Evolutionary conservation across 257 asterid species (phyloP), one percentile per base, ranked within the genome.

Genomic region (Henckelia pumila): DNA sequence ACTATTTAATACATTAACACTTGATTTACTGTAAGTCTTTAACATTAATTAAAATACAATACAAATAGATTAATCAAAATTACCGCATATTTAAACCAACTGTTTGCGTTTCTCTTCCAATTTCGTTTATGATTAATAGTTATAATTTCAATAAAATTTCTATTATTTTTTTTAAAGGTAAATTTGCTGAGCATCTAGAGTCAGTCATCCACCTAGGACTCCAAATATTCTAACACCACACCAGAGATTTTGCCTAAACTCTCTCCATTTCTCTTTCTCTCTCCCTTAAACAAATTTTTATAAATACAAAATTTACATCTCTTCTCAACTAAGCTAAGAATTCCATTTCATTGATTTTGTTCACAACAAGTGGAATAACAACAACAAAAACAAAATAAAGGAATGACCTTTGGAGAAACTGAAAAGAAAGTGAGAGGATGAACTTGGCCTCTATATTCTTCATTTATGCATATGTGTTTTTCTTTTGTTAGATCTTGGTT

Each of bases 361-460:
- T 73, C 67, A 35, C 66, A 33, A 72, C 71, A 78, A 77, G 87
- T 85, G 92, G 88, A 83, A 85, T 77, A 82, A 81, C 82, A 82
- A 75, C 80, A 81, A 14, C 52, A 73, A 74, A 77, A 75, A 78
- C 66, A 76, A 74, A 78, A 74, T 66, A 71, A 75, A 72, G 58
- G 83, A 77, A 84, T 81, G 81, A 75, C 83, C 82, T 78, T 77
- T 83, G 79, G 74, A 73, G 68, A 49, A 66, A 69, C 64, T 52
- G 64, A 72, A 32, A 65, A 29, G 69, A 79, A 75, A 69, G 78
- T 61, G 71, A 71, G 81, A 76, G 80, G 85, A 74, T 67, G 80
- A 81, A 69, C 82, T 66, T 66, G 62, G 60, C 76, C 80, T 37
- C 70, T 56, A 72, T 56, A 72, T 75, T 77, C 11, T 69, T 74